Evolutionary conservation across 2,329 filamentous ascomycete species (phyloP).

Genomic region (Fusarium pseudograminearum): DNA sequence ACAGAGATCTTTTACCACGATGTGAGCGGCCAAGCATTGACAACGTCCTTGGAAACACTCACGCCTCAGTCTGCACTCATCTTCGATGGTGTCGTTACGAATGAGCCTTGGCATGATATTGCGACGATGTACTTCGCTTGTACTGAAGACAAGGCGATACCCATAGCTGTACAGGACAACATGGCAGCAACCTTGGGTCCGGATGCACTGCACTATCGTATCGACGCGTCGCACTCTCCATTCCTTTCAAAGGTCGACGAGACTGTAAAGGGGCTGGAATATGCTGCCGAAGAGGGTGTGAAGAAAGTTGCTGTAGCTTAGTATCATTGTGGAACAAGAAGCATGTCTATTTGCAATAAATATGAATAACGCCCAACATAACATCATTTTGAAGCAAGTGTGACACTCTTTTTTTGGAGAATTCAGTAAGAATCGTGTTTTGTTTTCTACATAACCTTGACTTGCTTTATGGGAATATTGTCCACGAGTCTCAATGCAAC

Average conservation of each 20-base stretch:
- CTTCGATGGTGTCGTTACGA: constrained; percentile 41
- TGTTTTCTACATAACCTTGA: not conserved
- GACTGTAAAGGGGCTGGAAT: constrained; percentile 32
- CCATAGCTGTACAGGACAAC: constrained; percentile 33
- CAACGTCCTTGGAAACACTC: constrained; percentile 23
- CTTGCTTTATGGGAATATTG: not conserved
- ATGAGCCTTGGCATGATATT: constrained; percentile 49
- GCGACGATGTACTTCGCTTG: constrained; percentile 45
- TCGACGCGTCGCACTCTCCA: constrained; percentile 27
- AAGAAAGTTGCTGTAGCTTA: not conserved
- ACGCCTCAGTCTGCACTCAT: constrained; percentile 32
- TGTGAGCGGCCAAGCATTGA: constrained; percentile 20
- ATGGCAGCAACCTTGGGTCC: constrained; percentile 36
- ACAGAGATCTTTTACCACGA: constrained; percentile 47
- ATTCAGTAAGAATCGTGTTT: not conserved
- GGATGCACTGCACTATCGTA: constrained; percentile 9
- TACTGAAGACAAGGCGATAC: constrained; percentile 43
- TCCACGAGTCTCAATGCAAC: not conserved
- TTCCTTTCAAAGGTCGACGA: constrained; percentile 32
- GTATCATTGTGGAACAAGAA: not conserved
- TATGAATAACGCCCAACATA: not conserved
- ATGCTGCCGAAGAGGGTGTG: constrained; percentile 18
- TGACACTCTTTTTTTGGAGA: too few species aligned
- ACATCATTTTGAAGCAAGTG: not conserved
- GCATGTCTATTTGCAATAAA: fast-evolving